Evolutionary conservation across 2,329 filamentous ascomycete species (phyloP).

Genomic region (Penicillium sp.): DNA sequence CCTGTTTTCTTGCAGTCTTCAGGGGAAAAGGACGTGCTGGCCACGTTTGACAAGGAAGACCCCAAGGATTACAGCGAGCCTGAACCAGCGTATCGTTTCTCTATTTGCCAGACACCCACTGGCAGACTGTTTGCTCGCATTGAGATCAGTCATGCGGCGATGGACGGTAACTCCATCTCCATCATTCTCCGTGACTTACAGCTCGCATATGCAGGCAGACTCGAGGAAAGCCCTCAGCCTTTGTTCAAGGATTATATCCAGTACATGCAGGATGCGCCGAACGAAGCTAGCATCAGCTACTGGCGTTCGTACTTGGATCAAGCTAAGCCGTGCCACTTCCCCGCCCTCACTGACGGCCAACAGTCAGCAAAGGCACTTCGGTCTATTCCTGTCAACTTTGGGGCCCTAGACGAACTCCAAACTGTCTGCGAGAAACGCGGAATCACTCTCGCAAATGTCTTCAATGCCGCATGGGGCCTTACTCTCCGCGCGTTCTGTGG

Average conservation of each 20-base stretch:
- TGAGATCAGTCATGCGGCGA: constrained; percentile 52
- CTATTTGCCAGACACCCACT: constrained; percentile 41
- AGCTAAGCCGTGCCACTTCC: constrained; percentile 37
- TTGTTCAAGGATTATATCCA: constrained; percentile 36
- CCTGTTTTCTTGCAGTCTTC: constrained; percentile 31
- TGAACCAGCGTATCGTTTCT: constrained; percentile 46
- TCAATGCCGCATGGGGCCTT: constrained; percentile 71
- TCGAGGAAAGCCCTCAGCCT: constrained; percentile 35
- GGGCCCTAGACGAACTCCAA: constrained; percentile 30
- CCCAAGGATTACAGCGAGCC: constrained; percentile 24
- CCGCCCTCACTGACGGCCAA: constrained; percentile 31
- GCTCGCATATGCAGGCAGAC: constrained; percentile 44
- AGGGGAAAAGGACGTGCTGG: constrained; percentile 27
- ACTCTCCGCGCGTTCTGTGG: constrained; percentile 60
- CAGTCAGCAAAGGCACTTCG: constrained; percentile 23
- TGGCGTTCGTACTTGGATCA: constrained; percentile 37
- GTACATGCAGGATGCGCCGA: constrained; percentile 27
- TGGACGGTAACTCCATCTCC: constrained; percentile 51
- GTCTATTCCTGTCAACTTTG: constrained; percentile 30
- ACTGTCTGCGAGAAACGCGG: constrained; percentile 41
- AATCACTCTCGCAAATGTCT: constrained; percentile 49
- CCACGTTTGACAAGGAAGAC: constrained; percentile 27
- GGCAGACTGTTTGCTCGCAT: constrained; percentile 44
- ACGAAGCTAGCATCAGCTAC: constrained; percentile 31
- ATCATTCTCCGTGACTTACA: constrained; percentile 48